Base-by-base conservation (phyloP, 2,329 filamentous ascomycete species). In the Paraphaeosphaeria sporulosa region DNA sequence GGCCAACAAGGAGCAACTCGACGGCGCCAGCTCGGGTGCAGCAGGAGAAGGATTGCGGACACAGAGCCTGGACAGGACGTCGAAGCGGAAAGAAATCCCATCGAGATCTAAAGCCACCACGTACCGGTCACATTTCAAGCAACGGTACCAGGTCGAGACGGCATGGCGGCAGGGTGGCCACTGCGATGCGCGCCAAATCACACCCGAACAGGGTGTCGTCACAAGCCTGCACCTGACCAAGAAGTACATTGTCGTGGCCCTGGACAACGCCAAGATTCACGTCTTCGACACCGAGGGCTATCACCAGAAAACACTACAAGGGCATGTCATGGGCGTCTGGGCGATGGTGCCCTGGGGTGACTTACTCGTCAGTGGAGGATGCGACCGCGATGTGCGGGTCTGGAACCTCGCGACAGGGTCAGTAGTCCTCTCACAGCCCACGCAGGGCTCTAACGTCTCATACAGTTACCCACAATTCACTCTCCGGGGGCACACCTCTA, bases 301-400 rank as follows among this genome's bases (percentile, higher is more conserved):
- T 68, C 89, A 93, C 65, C 89, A 96, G 70, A 92, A 93, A 76
- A 97, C 93, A 2, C 82, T 99, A 30, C 90, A 95, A 73, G 95
- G 95, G 12, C 95, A 99, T 80, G 92, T 98, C 47, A 99, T 99
- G 95, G 95, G 95, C 43, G 95, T 99, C 21, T 99, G 95, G 95
- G 95, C 95, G 51, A 98, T 99, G 94, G 93, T 99, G 25, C 95
- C 95, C 7, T 97, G 94, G 92, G 94, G 92, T 61, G 94, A 99
- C 76, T 90, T 92, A 55, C 85, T 99, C 62, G 95, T 99, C 61
- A 97, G 93, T 71, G 95, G 95, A 70, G 95, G 95, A 6, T 99
- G 95, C 76, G 95, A 99, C 80, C 88, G 95, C 62, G 95, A 99
- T 75, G 95, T 99, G 30, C 87, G 95, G 59, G 95, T 99, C 6